phyloP scores from a whole-genome alignment of 805 yeast genomes.

The Starmerella gropengiesseri region DNA sequence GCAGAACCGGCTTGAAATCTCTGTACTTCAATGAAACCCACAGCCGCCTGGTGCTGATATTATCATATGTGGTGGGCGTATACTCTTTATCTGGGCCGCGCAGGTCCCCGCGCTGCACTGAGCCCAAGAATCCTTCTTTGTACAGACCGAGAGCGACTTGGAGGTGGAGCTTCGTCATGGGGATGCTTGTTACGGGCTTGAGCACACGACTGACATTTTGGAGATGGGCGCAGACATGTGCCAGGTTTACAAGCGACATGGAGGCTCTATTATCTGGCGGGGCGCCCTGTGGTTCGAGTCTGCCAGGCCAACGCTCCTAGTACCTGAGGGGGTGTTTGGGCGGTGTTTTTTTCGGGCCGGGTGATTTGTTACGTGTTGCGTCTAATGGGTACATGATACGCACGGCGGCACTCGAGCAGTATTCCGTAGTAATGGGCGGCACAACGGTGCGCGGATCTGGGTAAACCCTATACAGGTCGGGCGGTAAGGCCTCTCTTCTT shows the following conservation, averaged over 20 bases:
- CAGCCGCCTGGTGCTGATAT: slow-evolving; percentile 70
- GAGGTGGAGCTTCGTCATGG: slow-evolving; percentile 71
- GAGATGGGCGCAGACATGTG: slow-evolving; percentile 75
- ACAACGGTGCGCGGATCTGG: too few species aligned
- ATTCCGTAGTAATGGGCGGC: too few species aligned
- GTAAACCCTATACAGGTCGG: too few species aligned
- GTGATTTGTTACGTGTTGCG: background rate
- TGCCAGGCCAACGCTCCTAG: too few species aligned
- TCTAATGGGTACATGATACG: background rate
- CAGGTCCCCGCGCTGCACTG: slow-evolving; percentile 74
- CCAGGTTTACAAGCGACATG: slow-evolving; percentile 81
- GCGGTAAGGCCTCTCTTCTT: too few species aligned
- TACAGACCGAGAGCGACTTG: slow-evolving; percentile 76
- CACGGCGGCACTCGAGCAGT: too few species aligned
- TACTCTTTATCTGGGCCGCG: slow-evolving; percentile 62
- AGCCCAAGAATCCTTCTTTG: slow-evolving; percentile 79
- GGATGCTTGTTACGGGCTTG: slow-evolving; percentile 64
- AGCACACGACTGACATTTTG: slow-evolving; percentile 77
- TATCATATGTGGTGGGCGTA: slow-evolving; percentile 69
- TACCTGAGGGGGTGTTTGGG: too few species aligned
- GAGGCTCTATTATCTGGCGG: background rate
- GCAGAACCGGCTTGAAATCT: slow-evolving; percentile 64
- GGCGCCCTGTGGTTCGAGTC: background rate
- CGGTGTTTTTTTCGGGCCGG: background rate
- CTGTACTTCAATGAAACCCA: slow-evolving; percentile 91